Conservation (phyloP, 352 stramenopile species). For the Phytophthora uliginosa region DNA sequence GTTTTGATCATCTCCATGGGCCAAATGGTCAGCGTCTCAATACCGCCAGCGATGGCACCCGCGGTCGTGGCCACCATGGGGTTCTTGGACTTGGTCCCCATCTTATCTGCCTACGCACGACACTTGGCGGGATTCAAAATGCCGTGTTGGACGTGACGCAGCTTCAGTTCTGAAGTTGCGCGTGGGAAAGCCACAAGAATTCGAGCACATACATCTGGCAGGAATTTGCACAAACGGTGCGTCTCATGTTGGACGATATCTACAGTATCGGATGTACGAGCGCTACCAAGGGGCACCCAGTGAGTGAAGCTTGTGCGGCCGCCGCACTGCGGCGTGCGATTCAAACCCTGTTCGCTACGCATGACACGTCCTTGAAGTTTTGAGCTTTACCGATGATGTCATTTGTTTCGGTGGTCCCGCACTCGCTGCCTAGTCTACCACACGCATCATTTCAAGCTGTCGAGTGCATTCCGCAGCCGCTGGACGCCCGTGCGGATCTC, state of each 20-base stretch:
- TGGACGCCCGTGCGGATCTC: conserved; percentile 76
- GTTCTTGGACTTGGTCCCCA: conserved; percentile 78
- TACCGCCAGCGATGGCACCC: conserved; percentile 88
- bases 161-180: conserved; percentile 32
- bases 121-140: conserved; percentile 23
- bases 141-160: conserved; percentile 24
- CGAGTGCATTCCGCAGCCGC: conserved; percentile 55
- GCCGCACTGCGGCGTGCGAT: neutral
- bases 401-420: conserved; percentile 22
- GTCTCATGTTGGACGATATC: neutral
- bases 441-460: conserved; percentile 30
- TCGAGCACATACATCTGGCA: conserved; percentile 17
- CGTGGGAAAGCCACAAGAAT: conserved; percentile 40
- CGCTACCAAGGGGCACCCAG: neutral
- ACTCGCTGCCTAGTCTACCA: conserved; percentile 6
- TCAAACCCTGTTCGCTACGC: conserved; percentile 2
- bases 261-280: neutral
- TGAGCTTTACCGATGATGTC: conserved; percentile 24
- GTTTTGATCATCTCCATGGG: conserved; percentile 97
- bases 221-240: conserved; percentile 34
- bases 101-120: conserved; percentile 26
- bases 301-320: neutral
- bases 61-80: conserved; percentile 85
- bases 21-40: conserved; percentile 93
- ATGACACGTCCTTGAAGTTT: conserved; percentile 29